Evolutionary conservation across 176 grass and related monocot genomes (phyloP), one percentile per base, ranked within the genome.

Genomic region (Luzula sylvatica): DNA sequence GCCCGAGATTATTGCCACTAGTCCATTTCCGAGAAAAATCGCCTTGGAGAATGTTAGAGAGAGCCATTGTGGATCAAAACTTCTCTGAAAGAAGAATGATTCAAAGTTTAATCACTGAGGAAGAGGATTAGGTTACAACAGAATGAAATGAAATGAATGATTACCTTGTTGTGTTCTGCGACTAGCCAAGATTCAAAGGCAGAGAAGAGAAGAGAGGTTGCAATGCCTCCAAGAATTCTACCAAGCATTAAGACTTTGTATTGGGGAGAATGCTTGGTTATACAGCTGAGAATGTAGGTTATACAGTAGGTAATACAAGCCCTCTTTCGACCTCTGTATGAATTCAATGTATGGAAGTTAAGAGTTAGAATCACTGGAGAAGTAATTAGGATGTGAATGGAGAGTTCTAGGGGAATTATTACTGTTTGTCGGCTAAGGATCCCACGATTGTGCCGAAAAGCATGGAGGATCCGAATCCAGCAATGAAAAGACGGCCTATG

Each of bases 161-260:
- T 56, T 63, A 82, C 79, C 79, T 82, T 82, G 53, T 72, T 76
- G 53, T 82, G 79, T 38, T 82, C 79, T 20, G 79, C 79, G 38
- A 82, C 79, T 51, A 82, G 79, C 79, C 79, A 82, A 16, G 72
- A 82, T 40, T 82, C 79, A 46, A 82, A 82, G 9, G 79, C 72
- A 9, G 79, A 82, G 52, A 82, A 76, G 26, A 82, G 79, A 50
- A 82, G 67, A 26, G 79, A 76, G 19, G 79, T 82, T 46, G 79
- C 48, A 19, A 82, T 72, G 25, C 79, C 79, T 20, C 72, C 79
- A 53, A 82, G 60, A 47, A 82, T 56, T 23, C 72, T 62, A 7
- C 79, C 72, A 2, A 82, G 14, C 79, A 82, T 76, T 35, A 82
- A 57, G 23, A 76, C 29, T 46, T 76, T 76, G 52, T 82, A 82